These are phyloP conservation scores for Trichoderma koningii DNA, from an alignment of 2,329 filamentous ascomycete genomes.

Conservation along the genomic window DNA sequence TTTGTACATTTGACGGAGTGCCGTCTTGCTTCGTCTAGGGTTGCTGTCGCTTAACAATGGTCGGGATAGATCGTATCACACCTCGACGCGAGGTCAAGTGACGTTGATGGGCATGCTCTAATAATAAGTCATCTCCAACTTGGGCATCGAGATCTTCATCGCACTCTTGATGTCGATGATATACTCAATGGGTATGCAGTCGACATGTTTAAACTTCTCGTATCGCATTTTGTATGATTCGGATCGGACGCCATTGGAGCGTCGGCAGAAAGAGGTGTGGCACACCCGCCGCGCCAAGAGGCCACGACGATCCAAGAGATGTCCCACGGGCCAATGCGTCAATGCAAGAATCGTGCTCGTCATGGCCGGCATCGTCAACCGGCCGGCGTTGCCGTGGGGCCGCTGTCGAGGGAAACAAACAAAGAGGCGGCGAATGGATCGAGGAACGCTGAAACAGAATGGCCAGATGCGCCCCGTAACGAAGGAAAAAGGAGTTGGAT, in stretches of 20 bases:
- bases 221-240: conserved; percentile 7
- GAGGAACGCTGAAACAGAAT: conserved; percentile 14
- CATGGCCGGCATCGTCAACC: conserved; percentile 18
- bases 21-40: not conserved
- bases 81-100: conserved; percentile 3
- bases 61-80: conserved; percentile 1
- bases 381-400: conserved; percentile 19
- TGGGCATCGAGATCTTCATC: not conserved
- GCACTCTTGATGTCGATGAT: not conserved
- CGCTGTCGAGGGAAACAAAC: conserved; percentile 17
- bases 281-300: conserved; percentile 12
- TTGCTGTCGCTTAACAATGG: not conserved
- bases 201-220: conserved; percentile 11
- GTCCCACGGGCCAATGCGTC: conserved; percentile 8
- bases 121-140: not conserved
- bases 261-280: conserved; percentile 8
- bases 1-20: conserved; percentile 1
- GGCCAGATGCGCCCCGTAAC: not conserved
- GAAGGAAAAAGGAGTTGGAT: conserved; percentile 4
- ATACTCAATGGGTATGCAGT: not conserved
- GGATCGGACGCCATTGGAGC: conserved; percentile 20
- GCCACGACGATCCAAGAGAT: not conserved
- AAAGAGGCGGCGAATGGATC: not conserved
- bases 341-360: conserved; percentile 14
- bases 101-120: conserved; percentile 2